phyloP scores from a whole-genome alignment of 176 grass and related monocot genomes.

The Neostapfia colusana region DNA sequence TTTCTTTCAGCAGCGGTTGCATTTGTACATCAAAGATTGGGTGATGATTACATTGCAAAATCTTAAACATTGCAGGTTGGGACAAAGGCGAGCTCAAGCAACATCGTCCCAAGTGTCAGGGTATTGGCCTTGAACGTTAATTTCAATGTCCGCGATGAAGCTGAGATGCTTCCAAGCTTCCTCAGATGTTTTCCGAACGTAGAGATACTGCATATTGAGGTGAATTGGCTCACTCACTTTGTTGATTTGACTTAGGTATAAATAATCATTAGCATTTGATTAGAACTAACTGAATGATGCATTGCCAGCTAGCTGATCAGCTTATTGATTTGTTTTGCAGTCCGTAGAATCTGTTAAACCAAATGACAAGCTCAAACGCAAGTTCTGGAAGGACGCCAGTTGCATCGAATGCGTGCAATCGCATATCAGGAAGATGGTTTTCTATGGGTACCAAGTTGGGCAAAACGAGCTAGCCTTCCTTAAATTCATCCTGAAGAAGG shows the following conservation, averaged over 20 bases:
- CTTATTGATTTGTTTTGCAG: background rate
- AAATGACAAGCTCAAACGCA: background rate
- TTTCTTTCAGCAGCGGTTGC: background rate
- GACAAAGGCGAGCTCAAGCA: background rate
- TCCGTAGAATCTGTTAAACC: background rate
- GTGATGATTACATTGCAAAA: background rate
- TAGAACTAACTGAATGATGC: background rate
- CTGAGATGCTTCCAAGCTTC: background rate
- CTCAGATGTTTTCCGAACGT: slow-evolving; percentile 36
- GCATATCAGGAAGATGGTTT: background rate
- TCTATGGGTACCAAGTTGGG: background rate
- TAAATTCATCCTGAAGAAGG: background rate
- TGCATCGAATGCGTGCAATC: background rate
- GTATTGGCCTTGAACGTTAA: slow-evolving; percentile 4
- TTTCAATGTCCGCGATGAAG: background rate
- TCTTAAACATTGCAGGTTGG: background rate
- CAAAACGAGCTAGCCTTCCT: slow-evolving; percentile 1
- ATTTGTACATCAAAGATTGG: background rate
- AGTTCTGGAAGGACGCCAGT: background rate
- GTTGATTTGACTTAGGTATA: background rate
- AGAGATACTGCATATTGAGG: slow-evolving; percentile 4
- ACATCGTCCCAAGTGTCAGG: background rate
- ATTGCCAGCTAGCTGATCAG: background rate
- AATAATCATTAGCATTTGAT: background rate
- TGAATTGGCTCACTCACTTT: background rate